A percentile compares a stretch with the other conserved stretches of the same genome.
Conservation (phyloP, 495 filamentous ascomycete species). For the Neohortaea acidophila region DNA sequence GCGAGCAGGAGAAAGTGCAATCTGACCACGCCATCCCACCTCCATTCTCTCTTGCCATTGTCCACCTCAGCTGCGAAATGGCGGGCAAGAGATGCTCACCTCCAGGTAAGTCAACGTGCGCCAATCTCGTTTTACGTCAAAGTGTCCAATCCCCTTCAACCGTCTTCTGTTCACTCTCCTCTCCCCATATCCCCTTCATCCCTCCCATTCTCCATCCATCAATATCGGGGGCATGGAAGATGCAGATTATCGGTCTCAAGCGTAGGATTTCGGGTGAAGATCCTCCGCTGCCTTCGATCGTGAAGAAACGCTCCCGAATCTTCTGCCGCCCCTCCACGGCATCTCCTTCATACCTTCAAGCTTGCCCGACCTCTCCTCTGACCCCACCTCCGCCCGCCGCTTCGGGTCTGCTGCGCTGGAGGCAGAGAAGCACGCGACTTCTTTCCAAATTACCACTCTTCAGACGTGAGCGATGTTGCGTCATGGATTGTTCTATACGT, state of each 20-base stretch:
- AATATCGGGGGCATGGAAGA: constrained; percentile 6
- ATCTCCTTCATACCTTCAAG: neutral
- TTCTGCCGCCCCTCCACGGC: constrained; percentile 1
- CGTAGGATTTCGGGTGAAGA: constrained; percentile 8
- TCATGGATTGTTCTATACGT: too few species aligned
- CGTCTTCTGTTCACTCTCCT: neutral
- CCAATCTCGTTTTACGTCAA: too few species aligned
- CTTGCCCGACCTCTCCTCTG: neutral
- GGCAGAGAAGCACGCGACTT: constrained; percentile 4
- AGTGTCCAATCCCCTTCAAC: neutral
- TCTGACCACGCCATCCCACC: too few species aligned
- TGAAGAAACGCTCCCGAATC: constrained; percentile 7
- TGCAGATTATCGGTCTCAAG: constrained; percentile 6
- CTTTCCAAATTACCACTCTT: constrained; percentile 5
- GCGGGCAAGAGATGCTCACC: too few species aligned
- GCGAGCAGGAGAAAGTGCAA: too few species aligned
- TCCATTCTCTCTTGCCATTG: too few species aligned
- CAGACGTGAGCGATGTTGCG: too few species aligned
- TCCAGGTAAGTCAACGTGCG: too few species aligned
- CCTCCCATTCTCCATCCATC: neutral
- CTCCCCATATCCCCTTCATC: neutral
- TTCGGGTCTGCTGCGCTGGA: constrained; percentile 1
- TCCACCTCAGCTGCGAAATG: too few species aligned
- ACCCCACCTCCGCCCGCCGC: neutral
- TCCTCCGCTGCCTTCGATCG: neutral